A percentile compares a stretch with the other conserved stretches of the same genome.
Evolutionary conservation across 257 asterid species (phyloP).

Genomic region (Jacaranda copaia): DNA sequence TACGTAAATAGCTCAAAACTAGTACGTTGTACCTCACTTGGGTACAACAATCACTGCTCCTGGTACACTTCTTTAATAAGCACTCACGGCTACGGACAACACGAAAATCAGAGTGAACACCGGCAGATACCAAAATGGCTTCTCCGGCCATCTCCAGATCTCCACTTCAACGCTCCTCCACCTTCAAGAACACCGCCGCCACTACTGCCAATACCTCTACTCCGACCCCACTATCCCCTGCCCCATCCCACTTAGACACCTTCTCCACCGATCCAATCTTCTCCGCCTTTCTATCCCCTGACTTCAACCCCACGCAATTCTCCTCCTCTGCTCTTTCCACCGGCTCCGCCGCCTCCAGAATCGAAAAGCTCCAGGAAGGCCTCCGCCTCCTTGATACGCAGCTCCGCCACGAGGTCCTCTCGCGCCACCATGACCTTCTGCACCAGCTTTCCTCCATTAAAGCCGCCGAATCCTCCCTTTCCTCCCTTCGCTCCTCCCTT

Average conservation of each 20-base stretch:
- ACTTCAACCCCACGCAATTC: slow-evolving; percentile 85
- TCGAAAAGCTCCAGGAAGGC: slow-evolving; percentile 90
- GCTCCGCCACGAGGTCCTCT: slow-evolving; percentile 87
- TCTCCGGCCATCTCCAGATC: slow-evolving; percentile 71
- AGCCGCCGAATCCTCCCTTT: slow-evolving; percentile 76
- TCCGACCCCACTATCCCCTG: slow-evolving; percentile 41
- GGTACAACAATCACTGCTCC: slow-evolving; percentile 8
- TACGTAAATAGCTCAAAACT: too few relatives aligned
- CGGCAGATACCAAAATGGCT: slow-evolving; percentile 48
- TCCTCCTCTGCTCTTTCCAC: slow-evolving; percentile 97
- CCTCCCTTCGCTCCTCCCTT: slow-evolving; percentile 76
- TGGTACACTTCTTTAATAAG: neutral
- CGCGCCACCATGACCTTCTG: slow-evolving; percentile 85
- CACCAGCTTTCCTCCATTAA: slow-evolving; percentile 84
- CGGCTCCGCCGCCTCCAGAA: slow-evolving; percentile 93
- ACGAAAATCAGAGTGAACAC: slow-evolving; percentile 3
- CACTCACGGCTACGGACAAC: neutral
- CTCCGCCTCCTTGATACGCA: slow-evolving; percentile 82
- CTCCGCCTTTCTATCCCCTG: slow-evolving; percentile 84
- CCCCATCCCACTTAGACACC: slow-evolving; percentile 53
- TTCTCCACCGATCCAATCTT: slow-evolving; percentile 88
- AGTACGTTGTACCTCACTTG: neutral
- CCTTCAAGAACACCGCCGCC: slow-evolving; percentile 57
- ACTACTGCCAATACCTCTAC: slow-evolving; percentile 40
- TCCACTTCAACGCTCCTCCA: slow-evolving; percentile 82